Percentiles rank a stretch among this genome's conserved stretches.
phyloP scores from a whole-genome alignment of 805 yeast species.

The Candida maltosa region DNA sequence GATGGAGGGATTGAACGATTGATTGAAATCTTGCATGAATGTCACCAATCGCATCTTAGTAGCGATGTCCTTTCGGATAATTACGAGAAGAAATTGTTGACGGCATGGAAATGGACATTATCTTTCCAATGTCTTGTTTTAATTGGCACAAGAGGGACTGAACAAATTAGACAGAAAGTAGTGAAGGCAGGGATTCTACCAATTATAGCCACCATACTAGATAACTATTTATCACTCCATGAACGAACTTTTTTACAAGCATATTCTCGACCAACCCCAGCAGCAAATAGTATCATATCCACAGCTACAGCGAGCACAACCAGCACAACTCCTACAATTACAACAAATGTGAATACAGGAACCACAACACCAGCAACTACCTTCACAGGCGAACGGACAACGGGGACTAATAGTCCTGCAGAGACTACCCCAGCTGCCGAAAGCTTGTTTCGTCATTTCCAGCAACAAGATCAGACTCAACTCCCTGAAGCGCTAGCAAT shows the following conservation, averaged over 20 bases:
- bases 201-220: conserved; percentile 85
- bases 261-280: conserved; percentile 14
- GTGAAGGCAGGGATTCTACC: conserved; percentile 93
- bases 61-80: conserved; percentile 27
- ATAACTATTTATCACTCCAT: conserved; percentile 63
- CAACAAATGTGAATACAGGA: conserved; percentile 16
- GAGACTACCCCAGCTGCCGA: conserved; percentile 3
- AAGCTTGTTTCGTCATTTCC: conserved; percentile 5
- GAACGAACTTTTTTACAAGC: conserved; percentile 37
- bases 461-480: conserved; percentile 1
- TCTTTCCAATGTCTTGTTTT: conserved; percentile 90
- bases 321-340: conserved; percentile 13
- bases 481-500: conserved; percentile 1
- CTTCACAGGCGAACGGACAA: too few species aligned
- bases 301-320: conserved; percentile 6
- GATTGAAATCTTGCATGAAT: conserved; percentile 80
- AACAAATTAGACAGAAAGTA: conserved; percentile 75
- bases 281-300: too few species aligned
- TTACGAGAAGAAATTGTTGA: conserved; percentile 47
- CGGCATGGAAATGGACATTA: conserved; percentile 97
- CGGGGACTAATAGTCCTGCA: too few species aligned
- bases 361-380: conserved; percentile 7
- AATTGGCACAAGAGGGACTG: conserved; percentile 92
- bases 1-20: conserved; percentile 94
- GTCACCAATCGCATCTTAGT: conserved; percentile 44